Conservation (phyloP, 2,329 filamentous ascomycete species). For the Lasiodiplodia theobromae region DNA sequence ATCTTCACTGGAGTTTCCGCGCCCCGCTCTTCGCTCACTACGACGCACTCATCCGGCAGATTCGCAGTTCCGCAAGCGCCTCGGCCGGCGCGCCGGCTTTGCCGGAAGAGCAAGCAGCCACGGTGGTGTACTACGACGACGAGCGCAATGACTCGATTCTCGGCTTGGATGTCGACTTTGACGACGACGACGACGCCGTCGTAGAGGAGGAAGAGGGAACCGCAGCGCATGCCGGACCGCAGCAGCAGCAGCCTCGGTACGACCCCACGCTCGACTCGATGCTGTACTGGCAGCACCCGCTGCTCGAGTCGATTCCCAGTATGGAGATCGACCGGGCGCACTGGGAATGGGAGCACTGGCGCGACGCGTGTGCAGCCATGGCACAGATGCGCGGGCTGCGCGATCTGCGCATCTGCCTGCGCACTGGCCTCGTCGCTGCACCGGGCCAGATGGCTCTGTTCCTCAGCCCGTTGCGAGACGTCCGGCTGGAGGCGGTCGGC, state of each 20-base stretch:
- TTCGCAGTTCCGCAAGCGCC: background rate
- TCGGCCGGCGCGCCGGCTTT: background rate
- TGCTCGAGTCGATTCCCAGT: constrained; percentile 9
- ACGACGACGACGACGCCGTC: constrained; percentile 1
- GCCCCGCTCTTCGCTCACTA: constrained; percentile 22
- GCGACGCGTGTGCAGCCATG: constrained; percentile 2
- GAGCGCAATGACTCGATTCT: background rate
- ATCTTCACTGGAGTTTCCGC: constrained; percentile 28
- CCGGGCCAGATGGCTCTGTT: constrained; percentile 13
- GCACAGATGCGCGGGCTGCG: constrained; percentile 10
- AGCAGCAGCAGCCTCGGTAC: background rate
- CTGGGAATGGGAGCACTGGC: constrained; percentile 23
- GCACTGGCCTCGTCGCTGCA: constrained; percentile 1
- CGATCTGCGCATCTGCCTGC: constrained; percentile 15
- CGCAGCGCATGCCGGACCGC: background rate
- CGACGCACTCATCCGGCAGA: constrained; percentile 7
- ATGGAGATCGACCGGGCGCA: constrained; percentile 19
- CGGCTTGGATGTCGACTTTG: background rate
- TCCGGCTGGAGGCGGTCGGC: background rate
- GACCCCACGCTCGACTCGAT: constrained; percentile 16
- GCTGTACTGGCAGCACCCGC: constrained; percentile 24
- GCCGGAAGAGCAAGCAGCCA: background rate
- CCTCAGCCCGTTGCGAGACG: constrained; percentile 5
- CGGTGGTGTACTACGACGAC: background rate
- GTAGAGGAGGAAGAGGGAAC: background rate